Percentiles rank a stretch among this genome's conserved stretches.
Conservation (phyloP, 768 basidiomycete genomes). For the Pleurotus tuoliensis region DNA sequence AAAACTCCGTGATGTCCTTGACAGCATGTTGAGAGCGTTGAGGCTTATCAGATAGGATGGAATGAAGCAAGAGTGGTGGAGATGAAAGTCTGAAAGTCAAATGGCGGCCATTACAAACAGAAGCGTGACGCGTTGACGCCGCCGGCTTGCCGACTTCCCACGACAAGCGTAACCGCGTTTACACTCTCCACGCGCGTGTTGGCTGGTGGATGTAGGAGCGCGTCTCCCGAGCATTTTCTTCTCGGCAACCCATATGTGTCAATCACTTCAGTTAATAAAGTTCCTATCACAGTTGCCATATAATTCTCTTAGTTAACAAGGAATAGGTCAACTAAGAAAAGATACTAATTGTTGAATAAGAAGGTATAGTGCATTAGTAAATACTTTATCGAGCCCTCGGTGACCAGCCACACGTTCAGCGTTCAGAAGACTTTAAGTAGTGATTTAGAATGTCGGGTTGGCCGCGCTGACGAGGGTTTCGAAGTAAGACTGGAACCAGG, state of each 20-base stretch:
- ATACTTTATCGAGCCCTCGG: not conserved
- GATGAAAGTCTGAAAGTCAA: constrained; percentile 2
- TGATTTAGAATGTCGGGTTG: constrained; percentile 44
- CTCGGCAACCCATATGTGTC: too few relatives aligned
- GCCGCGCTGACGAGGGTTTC: constrained; percentile 49
- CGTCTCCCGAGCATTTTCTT: too few relatives aligned
- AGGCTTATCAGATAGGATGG: constrained; percentile 15
- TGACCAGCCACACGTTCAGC: not conserved
- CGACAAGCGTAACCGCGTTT: not conserved
- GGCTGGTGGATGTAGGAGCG: too few relatives aligned
- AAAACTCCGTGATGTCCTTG: constrained; percentile 45
- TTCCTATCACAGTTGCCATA: too few relatives aligned
- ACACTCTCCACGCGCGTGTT: too few relatives aligned
- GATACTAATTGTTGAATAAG: too few relatives aligned
- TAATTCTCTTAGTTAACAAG: too few relatives aligned
- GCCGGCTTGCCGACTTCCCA: not conserved
- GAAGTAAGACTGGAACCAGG: constrained; percentile 72
- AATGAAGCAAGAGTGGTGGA: constrained; percentile 2
- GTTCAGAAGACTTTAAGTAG: not conserved
- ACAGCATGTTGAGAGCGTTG: constrained; percentile 42
- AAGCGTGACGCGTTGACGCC: not conserved
- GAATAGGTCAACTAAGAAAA: too few relatives aligned
- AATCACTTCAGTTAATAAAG: too few relatives aligned
- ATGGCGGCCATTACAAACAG: not conserved
- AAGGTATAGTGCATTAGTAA: not conserved